Base-by-base conservation (phyloP, 2,329 filamentous ascomycete species). In the Microdochium nivale region DNA sequence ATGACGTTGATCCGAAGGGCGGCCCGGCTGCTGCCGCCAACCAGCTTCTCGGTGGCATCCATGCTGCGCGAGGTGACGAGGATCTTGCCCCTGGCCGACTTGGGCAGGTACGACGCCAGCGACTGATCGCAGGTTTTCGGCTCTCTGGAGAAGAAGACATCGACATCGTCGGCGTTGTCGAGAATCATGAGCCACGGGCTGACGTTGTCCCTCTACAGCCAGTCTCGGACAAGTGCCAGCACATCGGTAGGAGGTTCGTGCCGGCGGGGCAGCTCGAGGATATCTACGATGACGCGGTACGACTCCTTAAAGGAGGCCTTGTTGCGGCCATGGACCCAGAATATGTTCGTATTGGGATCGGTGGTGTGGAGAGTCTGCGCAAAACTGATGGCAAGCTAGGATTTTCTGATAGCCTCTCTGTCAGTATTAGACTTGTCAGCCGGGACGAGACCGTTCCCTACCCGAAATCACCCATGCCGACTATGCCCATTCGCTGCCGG, bases 131-230 rank as follows among this genome's bases (percentile, higher is more conserved):
- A 8, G 30, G 8, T 14, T 14, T 19, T 25, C 11, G 3, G 2
- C 0, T 7, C 16, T 24, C 7, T 49, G 19, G 11, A 53, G 21
- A 59, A 54, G 37, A 59, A 52, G 3, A 47, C 32, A 3, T 52
- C 48, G 1, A 21, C 40, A 11, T 59, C 51, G 23, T 59, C 58
- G 23, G 53, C 54, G 48, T 60, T 60, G 27, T 58, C 58, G 8
- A 60, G 40, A 1, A 60, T 47, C 21, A 60, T 56, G 14, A 60
- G 40, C 58, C 54, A 59, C 3, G 49, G 47, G n/a, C 52, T 46
- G 2, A 52, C 25, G 30, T 59, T 53, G 9, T 55, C 33, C 30
- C 48, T 52, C 48, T 57, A 52, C 23, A 59, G 55, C 51, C 54
- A 58, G 37, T 56, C 50, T 2, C 54, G 48, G 21, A 59, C 37